Base-by-base conservation (phyloP, 2,329 filamentous ascomycete species). In the Sporothrix brunneoviolacea region DNA sequence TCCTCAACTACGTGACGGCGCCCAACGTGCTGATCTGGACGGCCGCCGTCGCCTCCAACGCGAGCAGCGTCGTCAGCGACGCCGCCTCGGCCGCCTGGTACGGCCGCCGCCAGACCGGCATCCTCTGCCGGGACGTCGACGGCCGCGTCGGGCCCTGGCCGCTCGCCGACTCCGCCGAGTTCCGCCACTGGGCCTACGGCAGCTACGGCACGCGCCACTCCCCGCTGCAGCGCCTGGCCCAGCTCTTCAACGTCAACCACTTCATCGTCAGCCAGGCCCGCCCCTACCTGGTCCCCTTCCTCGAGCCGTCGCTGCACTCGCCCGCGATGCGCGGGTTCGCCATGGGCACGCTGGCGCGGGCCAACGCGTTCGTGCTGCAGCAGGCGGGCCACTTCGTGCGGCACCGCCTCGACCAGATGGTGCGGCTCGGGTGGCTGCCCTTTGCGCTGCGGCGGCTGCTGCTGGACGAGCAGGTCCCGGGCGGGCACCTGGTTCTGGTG, bases 261-360 rank as follows among this genome's bases (percentile, higher is more conserved):
- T 96, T 94, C 68, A 89, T 97, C 57, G 83, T 97, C 58, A 93
- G 87, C 57, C 91, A 96, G 70, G 90, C 91, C 1, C 79, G 91
- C 3, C 91, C 91, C 0, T 95, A 95, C 65, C 74, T 95, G 15
- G 84, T 91, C 24, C 91, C 91, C 0, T 93, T 95, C 60, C 74
- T 94, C 5, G 82, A 85, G 54, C 86, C 84, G 40, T 87, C 91
- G 58, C 82, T 91, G 70, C 86, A 91, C 65, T 84, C 87, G 0
- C 84, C 88, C 0, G 79, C 80, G 58, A 77, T 75, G 63, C 77
- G 40, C 27, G 56, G 55, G n/a, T 22, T 39, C 4, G 46, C 49
- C 39, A 18, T 72, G 58, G 78, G 72, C 65, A 80, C 72, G 55
- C 79, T 71, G 60, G 80, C 69, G 77, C 76, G 60, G 78, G 71